Evolutionary conservation across 176 grass and related monocot genomes (phyloP).

Genomic region (Aechmea fasciata): DNA sequence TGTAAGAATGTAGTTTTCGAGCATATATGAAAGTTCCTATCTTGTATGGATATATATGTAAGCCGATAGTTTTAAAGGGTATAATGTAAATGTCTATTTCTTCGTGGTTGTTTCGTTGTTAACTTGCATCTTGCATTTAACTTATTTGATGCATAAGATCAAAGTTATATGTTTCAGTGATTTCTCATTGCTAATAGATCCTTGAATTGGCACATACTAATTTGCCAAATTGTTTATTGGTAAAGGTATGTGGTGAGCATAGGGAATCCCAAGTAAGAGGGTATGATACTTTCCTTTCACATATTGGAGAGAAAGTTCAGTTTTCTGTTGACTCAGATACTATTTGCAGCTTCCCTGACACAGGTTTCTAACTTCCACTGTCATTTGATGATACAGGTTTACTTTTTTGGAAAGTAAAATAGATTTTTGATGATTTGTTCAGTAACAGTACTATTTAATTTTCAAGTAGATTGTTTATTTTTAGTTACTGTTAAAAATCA

Average conservation of each 20-base stretch:
- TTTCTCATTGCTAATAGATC: too few species aligned
- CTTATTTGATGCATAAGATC: neutral
- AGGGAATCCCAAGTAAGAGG: constrained; percentile 50
- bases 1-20: too few species aligned
- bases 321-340: constrained; percentile 42
- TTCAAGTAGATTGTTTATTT: too few species aligned
- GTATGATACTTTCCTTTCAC: constrained; percentile 50
- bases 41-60: too few species aligned
- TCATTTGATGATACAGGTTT: neutral
- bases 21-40: too few species aligned
- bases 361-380: constrained; percentile 5
- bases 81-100: neutral
- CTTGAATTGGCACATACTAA: neutral
- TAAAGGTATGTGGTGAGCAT: constrained; percentile 39
- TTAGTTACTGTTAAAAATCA: too few species aligned
- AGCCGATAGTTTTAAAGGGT: too few species aligned
- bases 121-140: neutral
- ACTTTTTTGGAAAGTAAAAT: too few species aligned
- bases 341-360: constrained; percentile 22
- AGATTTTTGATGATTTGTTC: too few species aligned
- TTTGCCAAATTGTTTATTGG: constrained; percentile 4
- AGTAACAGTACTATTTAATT: too few species aligned
- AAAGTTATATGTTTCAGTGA: too few species aligned
- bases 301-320: constrained; percentile 36
- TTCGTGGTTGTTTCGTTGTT: neutral